phyloP scores from a whole-genome alignment of 441 rosid species.

The Bocquillonia castaneifolia region DNA sequence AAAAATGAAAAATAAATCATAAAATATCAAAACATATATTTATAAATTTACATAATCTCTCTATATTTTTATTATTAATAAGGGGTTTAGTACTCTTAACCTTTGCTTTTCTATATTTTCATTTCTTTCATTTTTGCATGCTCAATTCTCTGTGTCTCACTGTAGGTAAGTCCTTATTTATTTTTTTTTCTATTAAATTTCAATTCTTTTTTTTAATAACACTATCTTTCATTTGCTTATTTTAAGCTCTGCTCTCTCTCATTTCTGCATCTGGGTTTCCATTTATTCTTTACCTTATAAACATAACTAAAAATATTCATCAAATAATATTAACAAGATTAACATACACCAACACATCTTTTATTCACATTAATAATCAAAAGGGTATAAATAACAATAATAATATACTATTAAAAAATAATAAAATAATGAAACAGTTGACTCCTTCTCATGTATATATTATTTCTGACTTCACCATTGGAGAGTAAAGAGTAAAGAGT shows the following conservation, averaged over 20 bases:
- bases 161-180: conserved; percentile 33
- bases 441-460: background rate
- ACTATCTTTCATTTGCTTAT: conserved; percentile 25
- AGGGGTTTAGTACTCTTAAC: conserved; percentile 15
- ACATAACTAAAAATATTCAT: background rate
- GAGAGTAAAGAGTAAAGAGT: conserved; percentile 13
- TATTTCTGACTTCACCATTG: conserved; percentile 28
- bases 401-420: too few relatives aligned
- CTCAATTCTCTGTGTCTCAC: conserved; percentile 36
- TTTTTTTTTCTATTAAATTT: background rate
- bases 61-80: conserved; percentile 24
- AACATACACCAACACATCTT: background rate
- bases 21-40: background rate
- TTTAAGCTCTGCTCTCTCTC: conserved; percentile 30
- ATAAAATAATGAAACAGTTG: conserved; percentile 7
- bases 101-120: conserved; percentile 31
- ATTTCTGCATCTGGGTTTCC: conserved; percentile 59
- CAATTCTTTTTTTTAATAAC: background rate
- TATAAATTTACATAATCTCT: conserved; percentile 8
- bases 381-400: background rate
- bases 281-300: conserved; percentile 11
- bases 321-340: background rate
- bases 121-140: conserved; percentile 33
- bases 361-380: background rate
- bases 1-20: conserved; percentile 8